A percentile compares a stretch with the other conserved stretches of the same genome.
Conservation (phyloP, 2,329 filamentous ascomycete genomes). For the Trichocomaceae sp. region DNA sequence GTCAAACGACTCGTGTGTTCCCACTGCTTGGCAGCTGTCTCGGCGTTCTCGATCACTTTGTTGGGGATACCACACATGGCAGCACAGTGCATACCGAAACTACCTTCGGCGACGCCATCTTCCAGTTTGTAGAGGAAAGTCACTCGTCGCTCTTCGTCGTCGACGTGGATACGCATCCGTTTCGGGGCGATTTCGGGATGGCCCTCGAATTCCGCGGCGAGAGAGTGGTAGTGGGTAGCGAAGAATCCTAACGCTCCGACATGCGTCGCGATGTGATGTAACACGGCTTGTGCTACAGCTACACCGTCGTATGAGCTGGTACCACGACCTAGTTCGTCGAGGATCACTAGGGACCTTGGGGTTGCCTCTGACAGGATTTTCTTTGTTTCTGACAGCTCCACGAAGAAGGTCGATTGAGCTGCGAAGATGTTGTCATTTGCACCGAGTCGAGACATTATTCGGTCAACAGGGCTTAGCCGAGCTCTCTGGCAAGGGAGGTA, state of each 20-base stretch:
- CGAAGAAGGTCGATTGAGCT: slow-evolving; percentile 95
- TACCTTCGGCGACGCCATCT: slow-evolving; percentile 87
- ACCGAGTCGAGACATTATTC: slow-evolving; percentile 96
- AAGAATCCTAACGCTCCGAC: slow-evolving; percentile 95
- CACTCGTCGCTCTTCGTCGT: slow-evolving; percentile 75
- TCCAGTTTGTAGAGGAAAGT: slow-evolving; percentile 95
- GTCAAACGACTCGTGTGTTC: slow-evolving; percentile 89
- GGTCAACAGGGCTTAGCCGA: slow-evolving; percentile 80
- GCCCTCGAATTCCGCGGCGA: slow-evolving; percentile 80
- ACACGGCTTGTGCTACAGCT: slow-evolving; percentile 88
- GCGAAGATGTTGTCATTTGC: slow-evolving; percentile 99
- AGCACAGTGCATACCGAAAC: slow-evolving; percentile 98
- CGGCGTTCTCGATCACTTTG: slow-evolving; percentile 76
- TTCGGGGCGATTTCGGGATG: slow-evolving; percentile 83
- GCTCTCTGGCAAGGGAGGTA: slow-evolving; percentile 80
- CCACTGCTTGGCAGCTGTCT: slow-evolving; percentile 84
- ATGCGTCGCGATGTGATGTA: slow-evolving; percentile 92
- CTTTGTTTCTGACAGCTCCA: slow-evolving; percentile 94
- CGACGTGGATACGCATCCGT: slow-evolving; percentile 92
- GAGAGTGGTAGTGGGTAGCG: slow-evolving; percentile 92
- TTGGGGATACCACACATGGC: slow-evolving; percentile 92
- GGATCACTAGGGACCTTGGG: slow-evolving; percentile 86
- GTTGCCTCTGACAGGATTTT: slow-evolving; percentile 95
- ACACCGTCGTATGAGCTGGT: slow-evolving; percentile 95
- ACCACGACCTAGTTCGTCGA: slow-evolving; percentile 91